Percentiles rank a stretch among this genome's conserved stretches.
phyloP scores from a whole-genome alignment of 2,329 filamentous ascomycete species.

The Neofusicoccum umdonicola region DNA sequence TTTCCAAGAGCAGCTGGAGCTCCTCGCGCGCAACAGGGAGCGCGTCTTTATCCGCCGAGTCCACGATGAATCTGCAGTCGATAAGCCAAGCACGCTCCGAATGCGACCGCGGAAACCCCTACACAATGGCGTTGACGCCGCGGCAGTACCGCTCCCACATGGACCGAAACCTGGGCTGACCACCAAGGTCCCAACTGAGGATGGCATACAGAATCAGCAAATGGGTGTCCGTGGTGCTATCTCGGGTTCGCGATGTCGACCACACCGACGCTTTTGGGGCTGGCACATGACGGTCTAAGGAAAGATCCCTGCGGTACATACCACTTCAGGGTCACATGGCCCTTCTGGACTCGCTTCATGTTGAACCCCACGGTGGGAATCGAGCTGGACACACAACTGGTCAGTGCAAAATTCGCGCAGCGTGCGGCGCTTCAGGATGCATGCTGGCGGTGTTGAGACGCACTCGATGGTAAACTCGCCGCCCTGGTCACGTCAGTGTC shows the following conservation, averaged over 20 bases:
- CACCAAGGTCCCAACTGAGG: conserved; percentile 86
- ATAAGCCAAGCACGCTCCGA: conserved; percentile 28
- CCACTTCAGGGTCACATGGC: conserved; percentile 97
- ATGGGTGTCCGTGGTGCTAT: not conserved
- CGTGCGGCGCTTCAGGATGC: conserved; percentile 6
- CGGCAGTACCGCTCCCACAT: conserved; percentile 99
- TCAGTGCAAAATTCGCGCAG: conserved; percentile 15
- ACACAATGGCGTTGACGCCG: conserved; percentile 94
- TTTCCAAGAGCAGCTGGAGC: conserved; percentile 82
- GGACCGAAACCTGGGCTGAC: conserved; percentile 91
- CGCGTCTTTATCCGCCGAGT: conserved; percentile 81
- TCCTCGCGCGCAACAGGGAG: conserved; percentile 87
- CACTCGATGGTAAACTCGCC: conserved; percentile 99
- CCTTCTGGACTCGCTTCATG: conserved; percentile 96
- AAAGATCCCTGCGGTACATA: conserved; percentile 42
- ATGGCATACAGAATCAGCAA: conserved; percentile 17
- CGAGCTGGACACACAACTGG: conserved; percentile 59
- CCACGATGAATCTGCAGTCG: conserved; percentile 76
- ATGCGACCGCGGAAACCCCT: conserved; percentile 32
- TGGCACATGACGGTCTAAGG: conserved; percentile 15
- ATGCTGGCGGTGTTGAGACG: conserved; percentile 37
- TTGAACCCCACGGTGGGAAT: conserved; percentile 99
- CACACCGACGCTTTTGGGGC: not conserved
- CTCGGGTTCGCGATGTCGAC: conserved; percentile 5
- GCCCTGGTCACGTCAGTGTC: conserved; percentile 59